Evolutionary conservation across 192 early-diverging fungal genomes (phyloP), one percentile per base, ranked within the genome.

Genomic region (Phycomyces blakesleeanus): DNA sequence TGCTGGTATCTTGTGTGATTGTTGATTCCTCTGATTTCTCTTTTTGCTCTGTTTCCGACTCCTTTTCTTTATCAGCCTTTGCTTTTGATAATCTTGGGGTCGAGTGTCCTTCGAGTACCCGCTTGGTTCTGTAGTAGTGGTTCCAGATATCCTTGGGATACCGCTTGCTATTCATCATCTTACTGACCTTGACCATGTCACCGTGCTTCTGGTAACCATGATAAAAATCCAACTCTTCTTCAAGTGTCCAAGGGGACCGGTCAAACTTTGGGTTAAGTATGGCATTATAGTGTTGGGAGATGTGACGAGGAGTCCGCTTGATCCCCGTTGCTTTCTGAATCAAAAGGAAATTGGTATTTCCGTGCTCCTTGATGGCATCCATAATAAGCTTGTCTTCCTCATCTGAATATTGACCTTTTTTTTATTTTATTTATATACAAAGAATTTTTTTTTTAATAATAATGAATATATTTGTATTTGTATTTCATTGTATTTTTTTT

Each of bases 121-220:
- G 51, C 15, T 34, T 34, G 10, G 44, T n/a, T 16, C 26, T 41
- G 29, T 34, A 16, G 21, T 63, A 53, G 15, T 62, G 64, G 24
- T 66, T 63, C 71, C 71, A 73, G 38, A 73, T 54, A 54, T 73
- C 65, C 41, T 62, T 63, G 27, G 56, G 1, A 20, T 42, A 26
- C 1, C 71, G 37, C 0, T 12, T 52, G 1, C 44, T 51, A 5
- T 29, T 24, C 50, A 67, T 0, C 3, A 27, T 18, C 11, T 63
- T 26, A 5, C 47, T 67, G 5, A 62, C 51, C 25, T 47, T 39
- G 1, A 21, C 12, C 61, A 73, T 63, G 16, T 52, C 38, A 5
- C 37, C n/a, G 21, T 47, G 20, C 12, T 55, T 29, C 0, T 59
- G 0, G 51, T 39, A 68, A 3, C 47, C n/a, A 2, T 65, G 16